Conservation (phyloP, 345 rosid species). For the Pelargonium nanum region DNA sequence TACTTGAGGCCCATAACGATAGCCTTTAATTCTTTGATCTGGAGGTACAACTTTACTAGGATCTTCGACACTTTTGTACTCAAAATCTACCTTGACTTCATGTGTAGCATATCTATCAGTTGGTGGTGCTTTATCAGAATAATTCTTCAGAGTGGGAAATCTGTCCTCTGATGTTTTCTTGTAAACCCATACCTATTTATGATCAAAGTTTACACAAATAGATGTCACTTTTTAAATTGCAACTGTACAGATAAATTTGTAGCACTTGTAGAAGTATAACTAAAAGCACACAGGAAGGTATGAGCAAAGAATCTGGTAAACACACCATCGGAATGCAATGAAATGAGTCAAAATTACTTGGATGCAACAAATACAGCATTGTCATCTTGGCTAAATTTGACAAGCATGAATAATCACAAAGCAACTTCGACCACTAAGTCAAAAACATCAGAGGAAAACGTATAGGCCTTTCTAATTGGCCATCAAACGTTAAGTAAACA, state of each 20-base stretch:
- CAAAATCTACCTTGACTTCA: constrained; percentile 82
- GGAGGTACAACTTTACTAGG: constrained; percentile 59
- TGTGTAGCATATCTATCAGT: constrained; percentile 70
- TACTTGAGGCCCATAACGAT: constrained; percentile 91
- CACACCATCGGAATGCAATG: too few species aligned
- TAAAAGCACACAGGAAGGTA: not conserved
- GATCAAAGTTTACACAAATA: constrained; percentile 5
- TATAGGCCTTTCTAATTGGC: too few species aligned
- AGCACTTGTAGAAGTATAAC: not conserved
- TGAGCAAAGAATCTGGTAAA: too few species aligned
- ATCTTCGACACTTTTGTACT: constrained; percentile 51
- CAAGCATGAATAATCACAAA: too few species aligned
- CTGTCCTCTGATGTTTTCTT: constrained; percentile 88
- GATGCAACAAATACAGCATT: too few species aligned
- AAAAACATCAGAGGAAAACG: too few species aligned
- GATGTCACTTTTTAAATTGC: not conserved
- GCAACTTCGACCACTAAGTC: too few species aligned
- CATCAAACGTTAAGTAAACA: too few species aligned
- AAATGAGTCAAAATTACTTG: too few species aligned
- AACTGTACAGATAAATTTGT: not conserved
- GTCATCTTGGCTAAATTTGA: too few species aligned
- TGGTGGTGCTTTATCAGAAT: constrained; percentile 82
- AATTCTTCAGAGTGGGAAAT: constrained; percentile 74
- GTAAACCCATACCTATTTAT: constrained; percentile 79
- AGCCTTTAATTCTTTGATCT: constrained; percentile 89